Evolutionary conservation across 2,329 filamentous ascomycete species (phyloP).

Genomic region (Penicillium brasilianum): DNA sequence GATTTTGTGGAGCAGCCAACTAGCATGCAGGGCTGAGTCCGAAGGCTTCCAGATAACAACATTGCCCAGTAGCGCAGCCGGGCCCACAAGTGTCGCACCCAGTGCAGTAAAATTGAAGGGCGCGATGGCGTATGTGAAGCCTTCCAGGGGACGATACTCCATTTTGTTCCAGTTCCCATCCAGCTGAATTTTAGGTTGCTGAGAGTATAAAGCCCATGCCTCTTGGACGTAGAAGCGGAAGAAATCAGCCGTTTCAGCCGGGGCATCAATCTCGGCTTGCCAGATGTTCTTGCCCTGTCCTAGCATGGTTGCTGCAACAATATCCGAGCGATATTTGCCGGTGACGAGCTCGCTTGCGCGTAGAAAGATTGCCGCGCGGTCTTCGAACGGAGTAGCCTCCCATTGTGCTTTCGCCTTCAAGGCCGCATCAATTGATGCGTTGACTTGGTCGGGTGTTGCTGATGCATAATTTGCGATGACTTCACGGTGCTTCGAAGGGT

Average conservation of each 20-base stretch:
- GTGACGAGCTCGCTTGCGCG: slow-evolving; percentile 88
- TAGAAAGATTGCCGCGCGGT: slow-evolving; percentile 87
- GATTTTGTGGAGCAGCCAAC: slow-evolving; percentile 85
- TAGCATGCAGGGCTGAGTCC: slow-evolving; percentile 79
- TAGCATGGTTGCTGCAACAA: slow-evolving; percentile 92
- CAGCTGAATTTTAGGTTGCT: slow-evolving; percentile 81
- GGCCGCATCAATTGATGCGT: slow-evolving; percentile 25
- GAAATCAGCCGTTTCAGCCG: slow-evolving; percentile 88
- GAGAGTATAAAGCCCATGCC: slow-evolving; percentile 82
- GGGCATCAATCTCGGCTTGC: slow-evolving; percentile 94
- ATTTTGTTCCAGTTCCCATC: slow-evolving; percentile 85
- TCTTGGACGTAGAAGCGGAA: slow-evolving; percentile 87
- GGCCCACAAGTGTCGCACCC: slow-evolving; percentile 77
- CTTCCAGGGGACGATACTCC: slow-evolving; percentile 85
- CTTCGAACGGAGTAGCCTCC: slow-evolving; percentile 83
- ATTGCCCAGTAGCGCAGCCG: slow-evolving; percentile 85
- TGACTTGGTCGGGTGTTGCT: slow-evolving; percentile 24
- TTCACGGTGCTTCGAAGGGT: slow-evolving; percentile 30
- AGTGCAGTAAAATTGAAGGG: slow-evolving; percentile 97
- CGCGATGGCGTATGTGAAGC: slow-evolving; percentile 88
- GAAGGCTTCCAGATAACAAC: slow-evolving; percentile 95
- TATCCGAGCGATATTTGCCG: slow-evolving; percentile 88
- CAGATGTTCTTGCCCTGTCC: slow-evolving; percentile 96
- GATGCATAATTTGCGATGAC: slow-evolving; percentile 32
- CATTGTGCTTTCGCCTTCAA: slow-evolving; percentile 54